Evolutionary conservation across 345 rosid species (phyloP).

Genomic region (Viola odorata): DNA sequence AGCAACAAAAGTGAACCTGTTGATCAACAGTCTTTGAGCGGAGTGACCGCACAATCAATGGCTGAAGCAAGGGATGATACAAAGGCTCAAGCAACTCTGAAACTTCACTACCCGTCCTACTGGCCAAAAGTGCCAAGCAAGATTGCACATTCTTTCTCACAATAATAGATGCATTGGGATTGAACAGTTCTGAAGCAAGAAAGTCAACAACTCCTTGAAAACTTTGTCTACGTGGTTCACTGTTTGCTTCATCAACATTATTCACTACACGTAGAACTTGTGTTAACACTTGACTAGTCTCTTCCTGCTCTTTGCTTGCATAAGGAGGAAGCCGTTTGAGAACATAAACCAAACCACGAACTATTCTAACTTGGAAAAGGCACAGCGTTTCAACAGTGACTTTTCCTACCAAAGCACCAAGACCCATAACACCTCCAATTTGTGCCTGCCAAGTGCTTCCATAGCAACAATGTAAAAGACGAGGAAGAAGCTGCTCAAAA

Average conservation of each 20-base stretch:
- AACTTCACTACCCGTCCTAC: conserved; percentile 97
- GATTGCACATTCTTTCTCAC: conserved; percentile 97
- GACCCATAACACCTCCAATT: conserved; percentile 99
- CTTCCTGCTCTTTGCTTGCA: conserved; percentile 95
- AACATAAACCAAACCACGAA: conserved; percentile 84
- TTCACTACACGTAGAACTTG: conserved; percentile 97
- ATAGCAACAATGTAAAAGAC: conserved; percentile 94
- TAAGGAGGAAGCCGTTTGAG: conserved; percentile 86
- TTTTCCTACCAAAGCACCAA: conserved; percentile 94
- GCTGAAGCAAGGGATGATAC: conserved; percentile 84
- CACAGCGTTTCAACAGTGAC: conserved; percentile 92
- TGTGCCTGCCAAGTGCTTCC: conserved; percentile 99
- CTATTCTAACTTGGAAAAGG: conserved; percentile 82
- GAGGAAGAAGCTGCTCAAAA: conserved; percentile 95
- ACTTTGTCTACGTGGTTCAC: conserved; percentile 84
- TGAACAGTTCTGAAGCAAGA: conserved; percentile 91
- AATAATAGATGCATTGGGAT: conserved; percentile 72
- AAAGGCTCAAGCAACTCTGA: conserved; percentile 92
- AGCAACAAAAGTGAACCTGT: conserved; percentile 47
- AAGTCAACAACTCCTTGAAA: conserved; percentile 93
- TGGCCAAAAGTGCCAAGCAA: conserved; percentile 91
- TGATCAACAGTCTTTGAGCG: conserved; percentile 95
- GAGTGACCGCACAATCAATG: conserved; percentile 79
- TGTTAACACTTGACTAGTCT: conserved; percentile 95
- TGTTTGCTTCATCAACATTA: conserved; percentile 91